These are phyloP conservation scores for Entonaema liquescens DNA, from an alignment of 495 filamentous ascomycete genomes.

Conservation along the genomic window DNA sequence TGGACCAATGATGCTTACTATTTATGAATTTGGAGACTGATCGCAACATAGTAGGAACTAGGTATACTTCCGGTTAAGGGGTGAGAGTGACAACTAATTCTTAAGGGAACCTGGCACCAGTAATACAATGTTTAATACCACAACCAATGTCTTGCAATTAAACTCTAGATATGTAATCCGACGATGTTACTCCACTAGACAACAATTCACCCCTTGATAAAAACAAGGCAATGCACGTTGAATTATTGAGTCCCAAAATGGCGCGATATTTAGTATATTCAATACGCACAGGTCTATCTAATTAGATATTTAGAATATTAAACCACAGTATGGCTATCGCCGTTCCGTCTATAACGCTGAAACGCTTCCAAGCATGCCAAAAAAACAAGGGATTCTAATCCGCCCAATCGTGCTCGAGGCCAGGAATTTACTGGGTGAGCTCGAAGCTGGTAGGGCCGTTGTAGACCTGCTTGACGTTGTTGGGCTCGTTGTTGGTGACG, in stretches of 20 bases:
- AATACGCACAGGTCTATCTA: not conserved
- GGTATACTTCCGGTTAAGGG: too few relatives aligned
- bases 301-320: not conserved
- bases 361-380: not conserved
- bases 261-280: not conserved
- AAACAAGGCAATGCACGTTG: too few relatives aligned
- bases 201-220: too few relatives aligned
- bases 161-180: too few relatives aligned
- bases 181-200: too few relatives aligned
- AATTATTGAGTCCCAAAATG: not conserved
- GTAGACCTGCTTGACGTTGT: not conserved
- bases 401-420: not conserved
- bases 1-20: too few relatives aligned
- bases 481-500: not conserved
- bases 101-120: too few relatives aligned
- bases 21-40: too few relatives aligned
- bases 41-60: too few relatives aligned
- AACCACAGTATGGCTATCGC: not conserved
- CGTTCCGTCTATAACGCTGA: not conserved
- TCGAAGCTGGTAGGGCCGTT: not conserved
- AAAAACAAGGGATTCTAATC: not conserved
- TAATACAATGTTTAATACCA: too few relatives aligned
- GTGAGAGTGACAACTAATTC: too few relatives aligned
- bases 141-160: too few relatives aligned
- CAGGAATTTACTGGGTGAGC: not conserved